Evolutionary conservation across 164 flowering plant species (phyloP), one percentile per base, ranked within the genome.

Genomic region (Annona cherimola): DNA sequence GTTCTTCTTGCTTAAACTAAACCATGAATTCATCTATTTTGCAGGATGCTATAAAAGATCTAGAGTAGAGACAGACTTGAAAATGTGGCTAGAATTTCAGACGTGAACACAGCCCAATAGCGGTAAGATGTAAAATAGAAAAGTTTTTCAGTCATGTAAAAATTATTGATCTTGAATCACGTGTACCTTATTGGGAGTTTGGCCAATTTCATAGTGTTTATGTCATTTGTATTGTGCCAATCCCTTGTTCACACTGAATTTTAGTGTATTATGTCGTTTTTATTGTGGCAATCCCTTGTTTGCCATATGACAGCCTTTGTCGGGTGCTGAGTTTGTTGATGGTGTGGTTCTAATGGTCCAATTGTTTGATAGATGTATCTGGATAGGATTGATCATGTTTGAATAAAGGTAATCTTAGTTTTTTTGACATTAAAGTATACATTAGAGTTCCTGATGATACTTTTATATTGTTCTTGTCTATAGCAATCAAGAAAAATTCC

Each of bases 41-140:
- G 74, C 74, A 71, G 74, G 74, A 71, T 62, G 74, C 74, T 63
- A 45, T 71, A 4, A 71, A 71, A 45, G 74, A 71, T 39, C 45
- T 71, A 2, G 74, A 71, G 74, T 71, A 71, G 61, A 63, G 9
- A 45, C 26, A 12, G 60, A 46, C 42, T 45, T 26, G 9, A 45
- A 3, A 60, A 40, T 35, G 26, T 46, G 39, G 16, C 39, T 14
- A 19, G 14, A 45, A 35, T 50, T 45, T 46, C 60, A 6, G 50
- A 19, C 20, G 35, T 16, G 35, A 5, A 45, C 60, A 35, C 69
- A 68, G 59, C 60, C 61, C 3, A 68, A 50, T 68, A 20, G 26
- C 19, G 9, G 18, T 61, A 50, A 50, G 50, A 68, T 68, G 70
- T 68, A 12, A 68, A 68, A 20, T 68, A 68, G 70, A 35, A 11